A percentile compares a stretch with the other conserved stretches of the same genome.
Evolutionary conservation across 2,329 filamentous ascomycete genomes (phyloP).

Genomic region (Bipolaris victoriae): DNA sequence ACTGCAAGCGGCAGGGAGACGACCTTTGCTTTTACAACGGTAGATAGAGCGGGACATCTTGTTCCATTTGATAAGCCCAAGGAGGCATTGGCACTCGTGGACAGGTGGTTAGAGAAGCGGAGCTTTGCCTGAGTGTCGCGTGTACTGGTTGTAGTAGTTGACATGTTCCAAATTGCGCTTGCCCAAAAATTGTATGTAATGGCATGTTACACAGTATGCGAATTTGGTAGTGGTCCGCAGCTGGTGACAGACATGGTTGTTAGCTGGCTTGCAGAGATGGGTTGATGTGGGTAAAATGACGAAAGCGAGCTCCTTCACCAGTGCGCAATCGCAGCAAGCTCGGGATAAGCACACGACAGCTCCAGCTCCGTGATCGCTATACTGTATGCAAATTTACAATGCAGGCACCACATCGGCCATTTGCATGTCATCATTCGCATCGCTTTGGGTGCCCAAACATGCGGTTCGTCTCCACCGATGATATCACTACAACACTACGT

Average conservation of each 20-base stretch:
- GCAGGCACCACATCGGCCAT: conserved; percentile 10
- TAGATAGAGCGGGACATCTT: conserved; percentile 53
- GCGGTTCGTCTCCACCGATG: conserved; percentile 32
- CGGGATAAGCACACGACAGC: neutral
- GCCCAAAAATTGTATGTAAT: neutral
- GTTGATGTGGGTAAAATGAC: conserved; percentile 5
- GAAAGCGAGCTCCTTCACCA: conserved; percentile 12
- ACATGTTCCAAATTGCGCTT: neutral
- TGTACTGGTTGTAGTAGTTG: neutral
- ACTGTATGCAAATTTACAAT: conserved; percentile 8
- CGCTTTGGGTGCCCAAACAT: conserved; percentile 24
- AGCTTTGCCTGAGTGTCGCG: conserved; percentile 33
- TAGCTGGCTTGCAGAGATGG: neutral
- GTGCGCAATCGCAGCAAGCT: neutral
- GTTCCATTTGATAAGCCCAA: conserved; percentile 47
- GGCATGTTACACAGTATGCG: neutral
- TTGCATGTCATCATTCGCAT: conserved; percentile 19
- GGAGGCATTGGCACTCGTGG: conserved; percentile 39
- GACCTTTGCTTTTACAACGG: conserved; percentile 44
- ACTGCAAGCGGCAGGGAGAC: conserved; percentile 36
- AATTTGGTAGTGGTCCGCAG: neutral
- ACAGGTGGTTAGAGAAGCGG: conserved; percentile 38
- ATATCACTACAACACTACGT: conserved; percentile 33
- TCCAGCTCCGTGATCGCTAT: neutral
- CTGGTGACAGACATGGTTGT: neutral